Evolutionary conservation across 768 basidiomycete genomes (phyloP).

Genomic region (Rhodosporidiobolus sp.): DNA sequence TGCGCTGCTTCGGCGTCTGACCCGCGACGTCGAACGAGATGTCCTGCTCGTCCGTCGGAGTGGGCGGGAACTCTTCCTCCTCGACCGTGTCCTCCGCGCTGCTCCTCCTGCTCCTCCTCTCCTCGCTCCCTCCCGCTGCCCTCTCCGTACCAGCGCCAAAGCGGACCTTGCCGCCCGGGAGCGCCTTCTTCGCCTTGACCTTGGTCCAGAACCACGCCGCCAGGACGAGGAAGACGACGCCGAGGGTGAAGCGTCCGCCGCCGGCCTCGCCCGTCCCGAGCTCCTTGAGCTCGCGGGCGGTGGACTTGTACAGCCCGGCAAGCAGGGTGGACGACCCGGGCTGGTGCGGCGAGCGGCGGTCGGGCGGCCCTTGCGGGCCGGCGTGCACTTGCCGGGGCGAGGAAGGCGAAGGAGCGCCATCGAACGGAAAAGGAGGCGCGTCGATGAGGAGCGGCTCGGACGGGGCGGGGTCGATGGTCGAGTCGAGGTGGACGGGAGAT

Average conservation of each 20-base stretch:
- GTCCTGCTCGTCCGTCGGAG: not conserved
- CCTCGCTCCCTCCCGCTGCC: not conserved
- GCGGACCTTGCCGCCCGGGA: not conserved
- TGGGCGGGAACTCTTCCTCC: not conserved
- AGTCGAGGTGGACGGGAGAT: conserved; percentile 28
- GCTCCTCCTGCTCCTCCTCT: conserved; percentile 15
- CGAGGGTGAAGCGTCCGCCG: conserved; percentile 5
- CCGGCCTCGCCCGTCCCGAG: conserved; percentile 1
- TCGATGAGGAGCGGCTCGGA: conserved; percentile 29
- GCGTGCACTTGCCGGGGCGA: not conserved
- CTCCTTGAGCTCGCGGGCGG: conserved; percentile 10
- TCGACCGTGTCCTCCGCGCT: not conserved
- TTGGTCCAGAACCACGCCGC: conserved; percentile 25
- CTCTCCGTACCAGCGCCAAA: not conserved
- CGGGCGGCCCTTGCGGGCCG: not conserved
- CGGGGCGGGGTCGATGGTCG: conserved; percentile 25
- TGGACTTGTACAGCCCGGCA: conserved; percentile 20
- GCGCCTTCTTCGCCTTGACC: not conserved
- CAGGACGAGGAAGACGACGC: conserved; percentile 9
- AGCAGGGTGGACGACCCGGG: conserved; percentile 29
- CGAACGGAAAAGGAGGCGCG: conserved; percentile 1
- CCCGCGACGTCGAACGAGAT: not conserved
- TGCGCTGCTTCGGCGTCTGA: too few relatives aligned
- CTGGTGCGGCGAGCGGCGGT: conserved; percentile 23
- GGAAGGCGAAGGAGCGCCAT: conserved; percentile 3